A percentile compares a stretch with the other conserved stretches of the same genome.
These are phyloP conservation scores for Dioscorea dumetorum DNA, from an alignment of 106 monocot genomes.

Conservation along the genomic window DNA sequence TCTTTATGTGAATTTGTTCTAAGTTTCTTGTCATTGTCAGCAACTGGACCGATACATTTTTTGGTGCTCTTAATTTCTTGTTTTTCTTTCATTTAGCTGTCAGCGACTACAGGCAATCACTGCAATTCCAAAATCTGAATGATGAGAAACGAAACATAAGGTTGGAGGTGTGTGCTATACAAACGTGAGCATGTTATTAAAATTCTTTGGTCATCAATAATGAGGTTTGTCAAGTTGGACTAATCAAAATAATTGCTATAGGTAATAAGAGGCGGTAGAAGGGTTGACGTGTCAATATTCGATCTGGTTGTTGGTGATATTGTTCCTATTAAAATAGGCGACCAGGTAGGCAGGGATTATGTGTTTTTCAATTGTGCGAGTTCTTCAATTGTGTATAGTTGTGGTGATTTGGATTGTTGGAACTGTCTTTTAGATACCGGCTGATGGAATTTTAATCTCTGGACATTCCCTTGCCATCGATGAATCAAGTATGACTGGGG, in stretches of 20 bases:
- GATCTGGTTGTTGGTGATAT: constrained; percentile 84
- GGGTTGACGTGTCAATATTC: constrained; percentile 58
- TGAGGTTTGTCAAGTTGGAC: too few relatives aligned
- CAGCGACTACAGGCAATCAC: constrained; percentile 87
- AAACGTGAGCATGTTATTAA: constrained; percentile 5
- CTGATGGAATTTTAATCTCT: constrained; percentile 75
- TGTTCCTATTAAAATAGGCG: constrained; percentile 75
- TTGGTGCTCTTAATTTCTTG: constrained; percentile 5
- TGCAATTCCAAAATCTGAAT: constrained; percentile 79
- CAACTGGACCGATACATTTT: too few relatives aligned
- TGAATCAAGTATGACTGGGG: constrained; percentile 98
- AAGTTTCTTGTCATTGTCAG: too few relatives aligned
- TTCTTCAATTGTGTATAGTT: background rate
- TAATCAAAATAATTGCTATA: constrained; percentile 9
- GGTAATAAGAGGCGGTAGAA: constrained; percentile 72
- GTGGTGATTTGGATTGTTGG: background rate
- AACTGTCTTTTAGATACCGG: constrained; percentile 64
- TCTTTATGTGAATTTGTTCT: too few relatives aligned
- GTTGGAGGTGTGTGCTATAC: constrained; percentile 56
- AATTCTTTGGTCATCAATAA: constrained; percentile 2
- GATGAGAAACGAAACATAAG: constrained; percentile 87
- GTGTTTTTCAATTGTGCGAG: background rate
- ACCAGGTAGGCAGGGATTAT: constrained; percentile 47
- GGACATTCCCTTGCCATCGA: constrained; percentile 87
- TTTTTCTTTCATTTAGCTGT: constrained; percentile 33